Evolutionary conservation across 768 basidiomycete species (phyloP), one percentile per base, ranked within the genome.

Genomic region (Xerocomus potaroensis): DNA sequence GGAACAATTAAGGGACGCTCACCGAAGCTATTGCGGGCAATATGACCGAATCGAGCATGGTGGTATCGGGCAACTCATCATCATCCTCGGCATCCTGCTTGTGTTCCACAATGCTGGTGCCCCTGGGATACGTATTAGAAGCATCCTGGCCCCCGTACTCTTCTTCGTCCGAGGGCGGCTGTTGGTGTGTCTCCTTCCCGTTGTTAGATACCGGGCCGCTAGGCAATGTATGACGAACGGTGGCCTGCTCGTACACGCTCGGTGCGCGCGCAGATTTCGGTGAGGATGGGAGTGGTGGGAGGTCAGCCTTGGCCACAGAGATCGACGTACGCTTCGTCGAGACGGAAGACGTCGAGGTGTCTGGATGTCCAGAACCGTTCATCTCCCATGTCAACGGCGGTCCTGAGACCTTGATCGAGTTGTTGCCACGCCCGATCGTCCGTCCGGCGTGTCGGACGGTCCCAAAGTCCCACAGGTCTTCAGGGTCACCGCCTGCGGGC

Each of bases 401-500:
- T 1, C 84, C 84, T 32, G 83, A 77, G 33, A 77, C 70, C 42
- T 76, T 76, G 52, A 80, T 67, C 46, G 77, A 76, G 56, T 75
- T 78, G 26, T 61, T 61, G 19, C 81, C 66, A 42, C 83, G 77
- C n/a, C 88, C 88, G 37, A 90, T 74, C 14, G 89, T 89, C 16
- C 76, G 69, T 36, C 75, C 69, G 34, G 79, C 79, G 58, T 92
- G 84, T 47, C 90, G 87, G 37, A 98, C 86, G 8, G 95, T 98
- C 12, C 95, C 95, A 68, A 97, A 96, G 64, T 98, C 95, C 95
- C 95, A 98, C 27, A 97, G 70, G 53, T 94, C 91, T 43, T 90
- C 89, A 3, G 77, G 74, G 55, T 87, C 85, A 30, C 74, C 76
- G 45, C 72, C 72, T 11, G 69, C 64, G 40, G 74, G 72, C 39